Evolutionary conservation across 139 green algal species (phyloP).

Genomic region (Tetradesmus lagerheimii): DNA sequence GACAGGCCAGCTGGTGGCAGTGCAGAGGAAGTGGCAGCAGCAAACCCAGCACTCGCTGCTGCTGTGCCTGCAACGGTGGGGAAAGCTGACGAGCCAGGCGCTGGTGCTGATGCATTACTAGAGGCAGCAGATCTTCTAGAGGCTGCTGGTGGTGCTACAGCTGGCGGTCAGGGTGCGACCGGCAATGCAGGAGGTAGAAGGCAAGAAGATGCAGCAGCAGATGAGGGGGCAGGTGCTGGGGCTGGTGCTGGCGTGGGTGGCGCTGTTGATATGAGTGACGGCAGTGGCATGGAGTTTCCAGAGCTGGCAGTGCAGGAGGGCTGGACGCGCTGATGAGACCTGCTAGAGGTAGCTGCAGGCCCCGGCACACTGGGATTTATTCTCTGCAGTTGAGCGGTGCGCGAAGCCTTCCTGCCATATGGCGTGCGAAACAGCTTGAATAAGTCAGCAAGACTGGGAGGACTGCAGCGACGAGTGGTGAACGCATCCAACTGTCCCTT

Average conservation of each 20-base stretch:
- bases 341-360: too few relatives aligned
- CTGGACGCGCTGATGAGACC: neutral
- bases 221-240: neutral
- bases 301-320: constrained; percentile 12
- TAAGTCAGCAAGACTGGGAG: too few relatives aligned
- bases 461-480: too few relatives aligned
- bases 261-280: neutral
- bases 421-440: too few relatives aligned
- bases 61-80: constrained; percentile 33
- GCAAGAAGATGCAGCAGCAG: neutral
- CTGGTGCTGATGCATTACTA: constrained; percentile 1
- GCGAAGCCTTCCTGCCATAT: too few relatives aligned
- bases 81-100: neutral
- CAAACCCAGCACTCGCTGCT: constrained; percentile 31
- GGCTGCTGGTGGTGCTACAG: neutral
- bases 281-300: constrained; percentile 26
- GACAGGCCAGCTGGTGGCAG: constrained; percentile 34
- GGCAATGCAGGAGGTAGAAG: neutral
- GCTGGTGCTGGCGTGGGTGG: neutral
- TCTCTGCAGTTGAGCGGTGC: too few relatives aligned
- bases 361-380: too few relatives aligned
- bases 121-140: neutral
- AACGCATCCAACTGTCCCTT: too few relatives aligned
- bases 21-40: constrained; percentile 21
- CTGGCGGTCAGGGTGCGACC: neutral